These are phyloP conservation scores for Yamadazyma kanchanaburiensis DNA, from an alignment of 1,139 yeast species.

Conservation along the genomic window DNA sequence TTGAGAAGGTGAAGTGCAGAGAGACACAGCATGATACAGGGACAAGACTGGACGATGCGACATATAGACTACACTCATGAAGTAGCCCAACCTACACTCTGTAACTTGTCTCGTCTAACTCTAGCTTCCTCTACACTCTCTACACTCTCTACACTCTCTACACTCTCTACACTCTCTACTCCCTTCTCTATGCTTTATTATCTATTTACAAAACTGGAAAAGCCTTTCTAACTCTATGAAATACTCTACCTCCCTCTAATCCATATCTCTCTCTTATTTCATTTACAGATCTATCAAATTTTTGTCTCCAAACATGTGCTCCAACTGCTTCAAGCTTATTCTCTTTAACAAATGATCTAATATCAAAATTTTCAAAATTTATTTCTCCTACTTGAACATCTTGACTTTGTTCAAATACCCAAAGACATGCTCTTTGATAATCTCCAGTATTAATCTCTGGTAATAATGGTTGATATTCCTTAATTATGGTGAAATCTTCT, in stretches of 20 bases:
- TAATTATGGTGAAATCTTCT: constrained; percentile 41
- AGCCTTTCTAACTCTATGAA: constrained; percentile 47
- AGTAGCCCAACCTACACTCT: too few species aligned
- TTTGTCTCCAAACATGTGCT: constrained; percentile 88
- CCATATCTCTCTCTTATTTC: constrained; percentile 69
- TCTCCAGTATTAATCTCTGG: constrained; percentile 83
- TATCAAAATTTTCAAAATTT: constrained; percentile 56
- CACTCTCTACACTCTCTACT: too few species aligned
- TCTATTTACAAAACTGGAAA: constrained; percentile 19
- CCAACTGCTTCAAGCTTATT: constrained; percentile 72
- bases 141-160: too few species aligned
- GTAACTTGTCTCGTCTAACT: too few species aligned
- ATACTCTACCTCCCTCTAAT: constrained; percentile 71
- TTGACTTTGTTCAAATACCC: constrained; percentile 78
- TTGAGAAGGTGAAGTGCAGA: too few species aligned
- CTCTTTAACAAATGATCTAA: constrained; percentile 60
- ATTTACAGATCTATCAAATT: constrained; percentile 74
- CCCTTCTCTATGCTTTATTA: neutral
- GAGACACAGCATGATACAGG: too few species aligned
- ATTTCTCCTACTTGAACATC: constrained; percentile 9
- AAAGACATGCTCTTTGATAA: constrained; percentile 77
- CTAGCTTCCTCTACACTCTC: too few species aligned
- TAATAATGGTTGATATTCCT: constrained; percentile 74
- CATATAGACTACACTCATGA: too few species aligned
- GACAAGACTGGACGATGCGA: too few species aligned